Evolutionary conservation across 805 yeast genomes (phyloP).

Genomic region (Blastobotrys americana): DNA sequence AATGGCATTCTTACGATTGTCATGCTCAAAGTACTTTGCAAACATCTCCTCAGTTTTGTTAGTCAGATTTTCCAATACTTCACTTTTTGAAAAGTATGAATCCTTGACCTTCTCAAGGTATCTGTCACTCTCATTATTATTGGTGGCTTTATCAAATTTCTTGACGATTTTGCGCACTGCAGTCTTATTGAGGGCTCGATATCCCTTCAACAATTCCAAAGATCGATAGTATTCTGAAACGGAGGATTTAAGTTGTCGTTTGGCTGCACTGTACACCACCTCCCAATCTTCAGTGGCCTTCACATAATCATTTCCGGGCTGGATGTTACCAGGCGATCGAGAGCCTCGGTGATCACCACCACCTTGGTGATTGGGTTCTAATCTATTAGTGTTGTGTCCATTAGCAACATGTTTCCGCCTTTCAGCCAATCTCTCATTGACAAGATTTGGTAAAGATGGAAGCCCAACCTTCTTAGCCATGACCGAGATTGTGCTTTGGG

Average conservation of each 20-base stretch:
- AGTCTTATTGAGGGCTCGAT: conserved; percentile 69
- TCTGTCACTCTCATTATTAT: conserved; percentile 35
- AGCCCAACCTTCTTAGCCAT: conserved; percentile 14
- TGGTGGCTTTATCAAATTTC: conserved; percentile 75
- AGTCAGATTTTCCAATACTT: conserved; percentile 56
- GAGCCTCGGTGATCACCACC: background rate
- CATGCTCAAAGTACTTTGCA: conserved; percentile 59
- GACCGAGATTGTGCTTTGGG: conserved; percentile 7
- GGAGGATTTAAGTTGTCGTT: conserved; percentile 61
- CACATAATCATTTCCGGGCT: conserved; percentile 44
- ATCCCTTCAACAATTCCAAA: conserved; percentile 62
- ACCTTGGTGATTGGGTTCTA: background rate
- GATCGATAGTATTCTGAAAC: conserved; percentile 66
- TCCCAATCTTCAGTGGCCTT: conserved; percentile 20
- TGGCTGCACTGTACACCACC: conserved; percentile 58
- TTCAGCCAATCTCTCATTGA: conserved; percentile 2
- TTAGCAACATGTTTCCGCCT: background rate
- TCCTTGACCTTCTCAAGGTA: conserved; percentile 54
- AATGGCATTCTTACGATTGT: conserved; percentile 62
- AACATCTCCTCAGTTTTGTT: conserved; percentile 60
- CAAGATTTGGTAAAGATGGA: conserved; percentile 17
- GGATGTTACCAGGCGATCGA: conserved; percentile 21
- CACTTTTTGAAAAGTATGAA: conserved; percentile 56
- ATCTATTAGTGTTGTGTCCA: conserved; percentile 3
- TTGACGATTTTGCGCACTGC: conserved; percentile 86